phyloP scores from a whole-genome alignment of 805 yeast species.

The Candida krabiensis region DNA sequence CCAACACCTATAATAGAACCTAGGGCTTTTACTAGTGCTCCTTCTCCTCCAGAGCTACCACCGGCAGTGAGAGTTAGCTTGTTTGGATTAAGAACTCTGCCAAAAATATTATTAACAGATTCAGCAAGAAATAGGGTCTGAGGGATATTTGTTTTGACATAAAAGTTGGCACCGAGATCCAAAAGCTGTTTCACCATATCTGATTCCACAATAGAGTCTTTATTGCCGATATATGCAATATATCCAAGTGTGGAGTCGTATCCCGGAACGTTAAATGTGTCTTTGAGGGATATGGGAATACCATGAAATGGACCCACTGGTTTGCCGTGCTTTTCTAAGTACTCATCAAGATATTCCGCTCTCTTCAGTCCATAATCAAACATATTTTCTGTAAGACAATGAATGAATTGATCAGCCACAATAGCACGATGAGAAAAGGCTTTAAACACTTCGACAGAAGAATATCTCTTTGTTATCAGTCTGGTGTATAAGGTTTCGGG shows the following conservation, averaged over 20 bases:
- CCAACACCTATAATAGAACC: conserved; percentile 60
- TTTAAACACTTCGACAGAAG: conserved; percentile 16
- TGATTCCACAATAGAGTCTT: conserved; percentile 6
- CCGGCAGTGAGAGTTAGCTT: conserved; percentile 56
- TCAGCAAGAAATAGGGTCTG: conserved; percentile 59
- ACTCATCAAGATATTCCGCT: conserved; percentile 21
- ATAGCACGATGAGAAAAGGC: conserved; percentile 31
- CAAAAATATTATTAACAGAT: conserved; percentile 49
- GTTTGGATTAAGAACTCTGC: conserved; percentile 49
- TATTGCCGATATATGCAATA: conserved; percentile 8
- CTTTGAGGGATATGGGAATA: conserved; percentile 52
- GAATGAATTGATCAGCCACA: conserved; percentile 24
- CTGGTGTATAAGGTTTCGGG: conserved; percentile 2
- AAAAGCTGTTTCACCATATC: conserved; percentile 21
- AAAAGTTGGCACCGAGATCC: conserved; percentile 27
- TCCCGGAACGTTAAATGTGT: conserved; percentile 42
- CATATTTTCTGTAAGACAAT: conserved; percentile 26
- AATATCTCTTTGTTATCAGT: conserved; percentile 11
- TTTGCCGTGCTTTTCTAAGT: conserved; percentile 13
- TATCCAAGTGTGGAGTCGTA: conserved; percentile 24
- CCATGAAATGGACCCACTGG: conserved; percentile 26
- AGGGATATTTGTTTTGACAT: conserved; percentile 40
- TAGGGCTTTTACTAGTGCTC: conserved; percentile 50
- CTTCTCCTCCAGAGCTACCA: conserved; percentile 65
- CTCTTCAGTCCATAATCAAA: conserved; percentile 21